These are phyloP conservation scores for Aspergillus diversus DNA, from an alignment of 495 filamentous ascomycete genomes.

Conservation along the genomic window DNA sequence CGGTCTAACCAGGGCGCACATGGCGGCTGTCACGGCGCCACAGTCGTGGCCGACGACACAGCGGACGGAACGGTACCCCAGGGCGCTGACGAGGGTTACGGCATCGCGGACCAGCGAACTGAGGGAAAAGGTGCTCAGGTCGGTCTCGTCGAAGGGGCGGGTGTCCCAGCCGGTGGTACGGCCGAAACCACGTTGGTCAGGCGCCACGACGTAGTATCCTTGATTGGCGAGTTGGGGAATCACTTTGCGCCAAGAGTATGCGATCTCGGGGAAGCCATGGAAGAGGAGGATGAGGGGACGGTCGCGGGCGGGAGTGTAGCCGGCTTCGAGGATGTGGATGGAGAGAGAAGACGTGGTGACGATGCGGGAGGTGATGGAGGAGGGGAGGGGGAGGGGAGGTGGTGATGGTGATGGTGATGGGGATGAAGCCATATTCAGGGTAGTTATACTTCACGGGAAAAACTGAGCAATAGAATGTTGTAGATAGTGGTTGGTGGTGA, in stretches of 20 bases:
- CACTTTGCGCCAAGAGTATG: slow-evolving; percentile 70
- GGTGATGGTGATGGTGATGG: slow-evolving; percentile 4
- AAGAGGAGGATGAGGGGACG: slow-evolving; percentile 64
- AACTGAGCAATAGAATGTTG: not conserved
- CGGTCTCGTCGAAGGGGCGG: slow-evolving; percentile 50
- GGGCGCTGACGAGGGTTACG: slow-evolving; percentile 60
- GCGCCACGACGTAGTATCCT: slow-evolving; percentile 66
- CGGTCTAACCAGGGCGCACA: slow-evolving; percentile 63
- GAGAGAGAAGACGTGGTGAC: slow-evolving; percentile 55
- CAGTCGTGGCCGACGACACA: slow-evolving; percentile 72
- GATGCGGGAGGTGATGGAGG: slow-evolving; percentile 57
- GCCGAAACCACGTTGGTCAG: slow-evolving; percentile 72
- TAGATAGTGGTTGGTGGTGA: slow-evolving; percentile 10
- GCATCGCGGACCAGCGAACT: slow-evolving; percentile 65
- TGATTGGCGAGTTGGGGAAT: slow-evolving; percentile 57
- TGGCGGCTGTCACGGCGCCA: slow-evolving; percentile 60
- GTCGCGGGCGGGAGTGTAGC: slow-evolving; percentile 28
- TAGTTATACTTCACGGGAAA: not conserved
- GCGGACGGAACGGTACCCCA: slow-evolving; percentile 60
- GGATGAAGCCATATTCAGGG: slow-evolving; percentile 6
- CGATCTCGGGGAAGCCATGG: slow-evolving; percentile 70
- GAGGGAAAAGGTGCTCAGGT: slow-evolving; percentile 59
- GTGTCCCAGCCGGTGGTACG: slow-evolving; percentile 65
- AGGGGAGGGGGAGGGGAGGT: slow-evolving; percentile 56
- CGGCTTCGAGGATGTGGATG: slow-evolving; percentile 65